Conservation (phyloP, 345 rosid genomes). For the Populus deltoides region DNA sequence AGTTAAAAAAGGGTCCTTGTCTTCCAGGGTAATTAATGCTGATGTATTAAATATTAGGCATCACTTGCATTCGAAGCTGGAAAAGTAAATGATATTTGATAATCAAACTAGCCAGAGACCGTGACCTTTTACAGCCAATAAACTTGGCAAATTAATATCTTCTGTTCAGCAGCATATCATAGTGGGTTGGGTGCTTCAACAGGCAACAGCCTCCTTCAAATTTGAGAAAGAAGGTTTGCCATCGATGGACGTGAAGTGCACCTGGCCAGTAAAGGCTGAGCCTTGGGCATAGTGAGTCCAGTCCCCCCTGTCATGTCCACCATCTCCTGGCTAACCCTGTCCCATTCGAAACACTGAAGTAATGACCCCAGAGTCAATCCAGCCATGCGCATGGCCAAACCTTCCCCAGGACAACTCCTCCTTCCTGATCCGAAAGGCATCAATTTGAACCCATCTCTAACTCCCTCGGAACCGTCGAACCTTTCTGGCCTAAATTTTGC, state of each 20-base stretch:
- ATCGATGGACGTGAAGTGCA: slow-evolving; percentile 29
- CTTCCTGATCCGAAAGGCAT: slow-evolving; percentile 49
- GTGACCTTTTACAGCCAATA: neutral
- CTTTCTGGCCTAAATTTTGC: slow-evolving; percentile 42
- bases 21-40: no score
- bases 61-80: no score
- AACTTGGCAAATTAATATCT: neutral
- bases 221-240: slow-evolving; percentile 18
- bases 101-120: no score
- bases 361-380: slow-evolving; percentile 26
- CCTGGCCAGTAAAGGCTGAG: slow-evolving; percentile 27
- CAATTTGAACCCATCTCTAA: slow-evolving; percentile 28
- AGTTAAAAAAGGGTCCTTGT: no score
- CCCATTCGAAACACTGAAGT: slow-evolving; percentile 40
- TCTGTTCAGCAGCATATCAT: no score
- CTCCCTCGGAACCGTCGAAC: slow-evolving; percentile 27
- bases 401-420: slow-evolving; percentile 45
- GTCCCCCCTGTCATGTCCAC: slow-evolving; percentile 34
- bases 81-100: no score
- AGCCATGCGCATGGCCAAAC: slow-evolving; percentile 26
- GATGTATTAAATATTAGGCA: no score
- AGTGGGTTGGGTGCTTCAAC: no score
- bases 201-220: neutral
- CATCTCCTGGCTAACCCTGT: neutral
- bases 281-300: slow-evolving; percentile 34